phyloP scores from a whole-genome alignment of 371 early-diverging fungal genomes.

The Mortierella sp. region DNA sequence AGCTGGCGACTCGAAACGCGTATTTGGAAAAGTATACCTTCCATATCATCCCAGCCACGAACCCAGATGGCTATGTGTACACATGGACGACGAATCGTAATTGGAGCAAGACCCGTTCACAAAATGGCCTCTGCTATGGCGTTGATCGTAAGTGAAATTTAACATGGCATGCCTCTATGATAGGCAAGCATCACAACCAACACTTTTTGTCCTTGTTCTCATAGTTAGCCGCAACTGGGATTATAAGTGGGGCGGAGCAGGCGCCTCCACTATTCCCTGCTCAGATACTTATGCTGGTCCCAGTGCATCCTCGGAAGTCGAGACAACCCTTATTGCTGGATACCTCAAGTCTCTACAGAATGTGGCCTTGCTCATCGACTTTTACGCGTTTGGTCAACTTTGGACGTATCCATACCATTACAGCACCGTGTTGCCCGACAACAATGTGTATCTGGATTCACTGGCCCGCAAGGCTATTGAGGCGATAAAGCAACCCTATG shows the following conservation, averaged over 20 bases:
- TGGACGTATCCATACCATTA: conserved; percentile 41
- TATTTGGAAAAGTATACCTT: conserved; percentile 42
- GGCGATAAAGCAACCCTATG: conserved; percentile 19
- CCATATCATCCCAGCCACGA: conserved; percentile 60
- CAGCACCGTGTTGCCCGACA: conserved; percentile 17
- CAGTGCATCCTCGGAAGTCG: conserved; percentile 59
- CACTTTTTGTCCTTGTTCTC: too few species aligned
- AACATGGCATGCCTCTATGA: too few species aligned
- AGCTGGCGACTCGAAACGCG: conserved; percentile 27
- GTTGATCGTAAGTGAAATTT: conserved; percentile 25
- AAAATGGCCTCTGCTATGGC: conserved; percentile 33
- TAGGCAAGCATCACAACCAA: too few species aligned
- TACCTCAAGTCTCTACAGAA: conserved; percentile 55
- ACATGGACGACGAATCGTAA: conserved; percentile 59
- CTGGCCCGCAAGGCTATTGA: conserved; percentile 20
- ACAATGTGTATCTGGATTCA: conserved; percentile 19
- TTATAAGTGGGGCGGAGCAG: conserved; percentile 61
- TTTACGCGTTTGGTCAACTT: conserved; percentile 31
- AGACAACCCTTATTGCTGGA: conserved; percentile 57
- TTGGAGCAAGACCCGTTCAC: conserved; percentile 73
- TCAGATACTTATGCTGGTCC: conserved; percentile 65
- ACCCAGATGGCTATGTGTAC: conserved; percentile 69
- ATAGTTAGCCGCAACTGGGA: conserved; percentile 61
- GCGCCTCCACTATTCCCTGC: conserved; percentile 57
- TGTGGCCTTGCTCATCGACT: conserved; percentile 44